phyloP scores from a whole-genome alignment of 139 green algal species.

The Auxenochlorella pyrenoidosa region DNA sequence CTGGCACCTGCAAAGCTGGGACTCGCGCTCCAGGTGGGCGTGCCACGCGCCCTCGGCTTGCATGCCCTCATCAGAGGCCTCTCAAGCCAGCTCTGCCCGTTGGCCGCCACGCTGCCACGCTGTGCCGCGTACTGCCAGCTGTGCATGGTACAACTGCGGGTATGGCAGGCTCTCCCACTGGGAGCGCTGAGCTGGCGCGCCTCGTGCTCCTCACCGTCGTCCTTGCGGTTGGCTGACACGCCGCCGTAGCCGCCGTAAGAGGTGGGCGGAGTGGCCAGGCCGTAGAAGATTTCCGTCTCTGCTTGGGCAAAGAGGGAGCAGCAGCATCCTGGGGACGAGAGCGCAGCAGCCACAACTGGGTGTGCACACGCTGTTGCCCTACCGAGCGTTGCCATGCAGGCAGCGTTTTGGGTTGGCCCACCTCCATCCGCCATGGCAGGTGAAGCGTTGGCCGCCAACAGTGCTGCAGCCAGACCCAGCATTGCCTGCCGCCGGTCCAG shows the following conservation, averaged over 20 bases:
- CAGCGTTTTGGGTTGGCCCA: neutral
- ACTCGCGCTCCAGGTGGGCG: too few species aligned
- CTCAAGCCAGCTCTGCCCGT: too few species aligned
- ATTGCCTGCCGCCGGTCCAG: conserved; percentile 20
- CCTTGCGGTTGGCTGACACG: conserved; percentile 73
- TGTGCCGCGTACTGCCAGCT: too few species aligned
- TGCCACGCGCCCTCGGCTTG: too few species aligned
- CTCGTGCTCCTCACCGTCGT: conserved; percentile 8
- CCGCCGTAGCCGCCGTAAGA: conserved; percentile 88
- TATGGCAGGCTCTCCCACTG: too few species aligned
- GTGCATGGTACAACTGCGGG: too few species aligned
- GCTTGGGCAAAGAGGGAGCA: neutral
- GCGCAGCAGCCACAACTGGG: neutral
- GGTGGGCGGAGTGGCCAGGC: conserved; percentile 76
- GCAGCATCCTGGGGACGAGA: neutral
- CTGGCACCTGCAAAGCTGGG: too few species aligned
- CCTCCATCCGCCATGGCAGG: neutral
- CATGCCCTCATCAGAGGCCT: too few species aligned
- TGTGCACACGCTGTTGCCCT: neutral
- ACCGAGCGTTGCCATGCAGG: neutral
- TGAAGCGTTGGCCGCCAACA: neutral
- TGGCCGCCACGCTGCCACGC: too few species aligned
- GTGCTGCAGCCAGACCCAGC: conserved; percentile 5
- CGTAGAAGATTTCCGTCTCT: conserved; percentile 68
- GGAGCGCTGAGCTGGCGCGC: too few species aligned